phyloP scores from a whole-genome alignment of 225 moss, liverwort and hornwort genomes.

The Physcomitrium patens region DNA sequence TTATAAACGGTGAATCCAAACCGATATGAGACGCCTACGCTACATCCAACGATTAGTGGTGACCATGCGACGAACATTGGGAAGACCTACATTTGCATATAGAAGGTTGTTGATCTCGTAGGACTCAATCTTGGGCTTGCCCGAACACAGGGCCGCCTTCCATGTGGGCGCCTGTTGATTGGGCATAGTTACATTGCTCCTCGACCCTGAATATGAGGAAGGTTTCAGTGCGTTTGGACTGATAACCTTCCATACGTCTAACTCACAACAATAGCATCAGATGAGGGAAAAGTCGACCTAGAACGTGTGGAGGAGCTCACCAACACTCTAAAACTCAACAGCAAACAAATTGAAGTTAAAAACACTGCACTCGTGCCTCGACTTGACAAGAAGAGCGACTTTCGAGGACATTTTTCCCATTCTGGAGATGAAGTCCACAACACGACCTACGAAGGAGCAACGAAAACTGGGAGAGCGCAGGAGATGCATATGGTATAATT shows the following conservation, averaged over 20 bases:
- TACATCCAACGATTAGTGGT: not conserved
- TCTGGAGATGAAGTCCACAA: no score
- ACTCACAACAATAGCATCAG: slow-evolving; percentile 5
- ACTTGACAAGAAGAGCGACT: no score
- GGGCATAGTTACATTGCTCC: slow-evolving; percentile 59
- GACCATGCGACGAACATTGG: not conserved
- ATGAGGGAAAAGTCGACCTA: not conserved
- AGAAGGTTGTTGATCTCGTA: slow-evolving; percentile 60
- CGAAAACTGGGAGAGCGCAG: no score
- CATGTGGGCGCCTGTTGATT: slow-evolving; percentile 51
- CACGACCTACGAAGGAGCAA: no score
- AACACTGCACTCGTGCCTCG: no score
- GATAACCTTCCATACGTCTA: not conserved
- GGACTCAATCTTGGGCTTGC: slow-evolving; percentile 62
- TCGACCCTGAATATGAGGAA: slow-evolving; percentile 30
- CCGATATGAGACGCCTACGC: not conserved
- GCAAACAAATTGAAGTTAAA: no score
- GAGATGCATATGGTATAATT: no score
- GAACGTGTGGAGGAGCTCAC: not conserved
- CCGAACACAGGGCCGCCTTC: slow-evolving; percentile 39
- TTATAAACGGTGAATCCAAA: not conserved
- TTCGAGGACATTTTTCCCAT: no score
- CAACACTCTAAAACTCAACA: not conserved
- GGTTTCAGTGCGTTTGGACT: slow-evolving; percentile 23
- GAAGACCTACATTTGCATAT: slow-evolving; percentile 55